These are phyloP conservation scores for Betula pendula DNA, from an alignment of 306 rosid species.

Conservation along the genomic window DNA sequence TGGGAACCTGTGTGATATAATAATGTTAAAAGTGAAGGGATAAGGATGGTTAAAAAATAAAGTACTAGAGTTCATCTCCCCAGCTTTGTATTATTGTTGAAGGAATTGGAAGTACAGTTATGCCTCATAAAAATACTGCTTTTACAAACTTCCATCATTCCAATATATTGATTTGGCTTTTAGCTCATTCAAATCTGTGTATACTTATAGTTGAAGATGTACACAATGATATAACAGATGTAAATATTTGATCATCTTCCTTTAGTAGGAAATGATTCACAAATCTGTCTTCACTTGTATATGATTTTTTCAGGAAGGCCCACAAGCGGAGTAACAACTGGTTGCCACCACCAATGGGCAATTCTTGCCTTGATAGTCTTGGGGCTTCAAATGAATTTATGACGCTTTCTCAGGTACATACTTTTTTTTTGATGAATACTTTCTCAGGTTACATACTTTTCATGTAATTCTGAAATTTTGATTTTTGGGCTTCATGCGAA, in stretches of 20 bases:
- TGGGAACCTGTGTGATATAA: conserved; percentile 1
- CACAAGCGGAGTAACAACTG: conserved; percentile 92
- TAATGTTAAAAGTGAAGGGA: not conserved
- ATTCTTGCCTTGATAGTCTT: conserved; percentile 73
- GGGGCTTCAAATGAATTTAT: conserved; percentile 96
- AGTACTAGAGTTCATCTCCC: not conserved
- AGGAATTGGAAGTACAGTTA: not conserved
- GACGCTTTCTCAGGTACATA: conserved; percentile 31
- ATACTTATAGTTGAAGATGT: not conserved
- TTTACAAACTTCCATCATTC: not conserved
- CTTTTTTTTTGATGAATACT: too few species aligned
- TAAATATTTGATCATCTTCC: not conserved
- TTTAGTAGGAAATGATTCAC: conserved; percentile 8
- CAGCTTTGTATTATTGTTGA: not conserved
- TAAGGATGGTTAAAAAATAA: not conserved
- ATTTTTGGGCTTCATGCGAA: not conserved
- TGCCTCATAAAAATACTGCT: not conserved
- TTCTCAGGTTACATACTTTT: too few species aligned
- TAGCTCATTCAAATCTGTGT: not conserved
- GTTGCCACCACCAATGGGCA: conserved; percentile 99
- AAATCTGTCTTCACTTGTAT: conserved; percentile 18
- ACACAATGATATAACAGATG: not conserved
- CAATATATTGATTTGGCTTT: not conserved
- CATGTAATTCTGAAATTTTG: conserved; percentile 16
- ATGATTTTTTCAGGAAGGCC: conserved; percentile 78